A percentile compares a stretch with the other conserved stretches of the same genome.
These are phyloP conservation scores for Didymella lethalis DNA, from an alignment of 2,329 filamentous ascomycete species.

Conservation along the genomic window DNA sequence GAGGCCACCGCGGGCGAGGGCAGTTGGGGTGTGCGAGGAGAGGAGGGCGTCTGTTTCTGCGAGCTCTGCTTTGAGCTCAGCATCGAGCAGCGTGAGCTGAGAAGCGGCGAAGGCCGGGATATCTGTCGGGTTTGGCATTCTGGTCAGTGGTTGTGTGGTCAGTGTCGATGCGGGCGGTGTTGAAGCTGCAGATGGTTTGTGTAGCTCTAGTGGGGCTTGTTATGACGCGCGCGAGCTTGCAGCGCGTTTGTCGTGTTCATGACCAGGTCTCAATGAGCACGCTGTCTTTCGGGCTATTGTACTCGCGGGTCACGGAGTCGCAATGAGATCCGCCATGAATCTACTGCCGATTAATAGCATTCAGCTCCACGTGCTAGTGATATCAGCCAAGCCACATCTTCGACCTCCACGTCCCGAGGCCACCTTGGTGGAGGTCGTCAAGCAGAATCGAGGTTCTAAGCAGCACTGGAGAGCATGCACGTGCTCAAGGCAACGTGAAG, in stretches of 20 bases:
- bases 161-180: conserved; percentile 5
- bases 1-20: conserved; percentile 78
- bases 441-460: background rate
- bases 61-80: conserved; percentile 76
- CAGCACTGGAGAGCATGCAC: background rate
- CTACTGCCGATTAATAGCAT: too few relatives aligned
- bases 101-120: conserved; percentile 73
- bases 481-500: background rate
- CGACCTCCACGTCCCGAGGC: conserved; percentile 1
- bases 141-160: conserved; percentile 5
- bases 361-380: background rate
- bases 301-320: background rate
- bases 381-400: background rate
- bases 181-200: conserved; percentile 10
- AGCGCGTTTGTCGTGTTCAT: background rate
- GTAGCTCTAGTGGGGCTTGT: conserved; percentile 18
- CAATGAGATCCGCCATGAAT: background rate
- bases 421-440: background rate
- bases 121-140: conserved; percentile 54
- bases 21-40: conserved; percentile 70
- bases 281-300: background rate
- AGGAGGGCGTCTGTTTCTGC: conserved; percentile 73
- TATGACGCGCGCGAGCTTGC: conserved; percentile 15
- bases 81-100: conserved; percentile 74
- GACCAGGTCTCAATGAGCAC: background rate